Conservation (phyloP, 805 yeast genomes). For the Yueomyces sinensis region DNA sequence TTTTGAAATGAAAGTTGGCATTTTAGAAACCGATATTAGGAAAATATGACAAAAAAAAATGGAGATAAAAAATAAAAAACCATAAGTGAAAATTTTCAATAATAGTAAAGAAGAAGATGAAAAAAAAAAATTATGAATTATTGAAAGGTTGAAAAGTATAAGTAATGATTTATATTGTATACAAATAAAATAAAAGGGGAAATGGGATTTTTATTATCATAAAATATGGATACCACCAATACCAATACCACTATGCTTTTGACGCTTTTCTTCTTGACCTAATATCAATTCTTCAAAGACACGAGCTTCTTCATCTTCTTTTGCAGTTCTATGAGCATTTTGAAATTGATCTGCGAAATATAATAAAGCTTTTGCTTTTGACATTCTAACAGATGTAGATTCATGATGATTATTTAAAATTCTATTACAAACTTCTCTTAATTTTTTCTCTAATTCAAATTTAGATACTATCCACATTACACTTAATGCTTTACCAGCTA, state of each 20-base stretch:
- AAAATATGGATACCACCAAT: background rate
- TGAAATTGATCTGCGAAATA: constrained; percentile 58
- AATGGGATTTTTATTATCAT: no score
- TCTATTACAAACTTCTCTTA: constrained; percentile 67
- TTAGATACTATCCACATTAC: constrained; percentile 94
- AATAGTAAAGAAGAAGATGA: no score
- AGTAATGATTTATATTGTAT: no score
- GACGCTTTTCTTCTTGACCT: constrained; percentile 46
- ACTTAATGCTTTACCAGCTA: constrained; percentile 77
- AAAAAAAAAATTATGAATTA: no score
- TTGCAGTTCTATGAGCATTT: constrained; percentile 53
- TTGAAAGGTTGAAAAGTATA: background rate
- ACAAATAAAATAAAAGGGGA: no score
- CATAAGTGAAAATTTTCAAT: no score
- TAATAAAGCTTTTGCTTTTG: constrained; percentile 65
- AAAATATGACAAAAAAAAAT: no score
- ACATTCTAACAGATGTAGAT: constrained; percentile 41
- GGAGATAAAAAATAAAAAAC: no score
- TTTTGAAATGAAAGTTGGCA: no score
- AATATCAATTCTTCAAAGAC: constrained; percentile 85
- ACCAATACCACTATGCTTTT: background rate
- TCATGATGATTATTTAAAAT: constrained; percentile 56
- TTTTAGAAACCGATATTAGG: no score
- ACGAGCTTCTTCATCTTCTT: constrained; percentile 81
- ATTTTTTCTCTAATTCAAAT: constrained; percentile 61